Evolutionary conservation across 2,329 filamentous ascomycete species (phyloP), one percentile per base, ranked within the genome.

Genomic region (Aurifilum marmelostoma): DNA sequence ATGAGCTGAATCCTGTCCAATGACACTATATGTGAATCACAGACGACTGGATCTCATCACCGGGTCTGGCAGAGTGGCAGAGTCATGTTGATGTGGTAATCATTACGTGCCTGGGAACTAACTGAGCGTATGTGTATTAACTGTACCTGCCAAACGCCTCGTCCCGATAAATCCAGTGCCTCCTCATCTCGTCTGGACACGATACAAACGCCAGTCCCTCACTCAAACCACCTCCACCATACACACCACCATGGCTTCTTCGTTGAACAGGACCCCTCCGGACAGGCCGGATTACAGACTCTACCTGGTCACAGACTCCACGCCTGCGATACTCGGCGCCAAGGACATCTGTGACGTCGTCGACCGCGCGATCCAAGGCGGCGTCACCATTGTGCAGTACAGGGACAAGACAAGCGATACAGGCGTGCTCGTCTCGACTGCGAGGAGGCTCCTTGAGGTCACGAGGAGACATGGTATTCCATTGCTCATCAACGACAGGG

Each of bases 231-330:
- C 24, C 6, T 43, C 7, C 8, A 3, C 32, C 18, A 6, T 12
- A 9, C 39, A 9, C 39, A 16, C 43, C 52, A 16, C 29, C 16
- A 60, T 60, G 54, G 54, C 65, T 5, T 47, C 41, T n/a, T 14
- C 52, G 2, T 1, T 16, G 14, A 12, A 27, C 9, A 39, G 14
- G 1, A 52, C 3, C 27, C 39, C 27, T 7, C 37, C 21, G 12
- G 6, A 4, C 39, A 21, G 9, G 54, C 83, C 91, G 61, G 89
- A 97, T 80, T 94, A 97, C 78, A 90, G 91, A 63, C 83, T 97
- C 52, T 97, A 97, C 78, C 86, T 97, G 69, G 94, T 97, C 74
- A 97, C 94, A 6, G 94, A 97, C 84, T 96, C 93, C 64, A 97
- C 94, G n/a, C 87, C 91, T 18, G 88, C 89, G 43, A 93, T 97